phyloP scores from a whole-genome alignment of 805 yeast genomes.

The Pichia paraexigua region DNA sequence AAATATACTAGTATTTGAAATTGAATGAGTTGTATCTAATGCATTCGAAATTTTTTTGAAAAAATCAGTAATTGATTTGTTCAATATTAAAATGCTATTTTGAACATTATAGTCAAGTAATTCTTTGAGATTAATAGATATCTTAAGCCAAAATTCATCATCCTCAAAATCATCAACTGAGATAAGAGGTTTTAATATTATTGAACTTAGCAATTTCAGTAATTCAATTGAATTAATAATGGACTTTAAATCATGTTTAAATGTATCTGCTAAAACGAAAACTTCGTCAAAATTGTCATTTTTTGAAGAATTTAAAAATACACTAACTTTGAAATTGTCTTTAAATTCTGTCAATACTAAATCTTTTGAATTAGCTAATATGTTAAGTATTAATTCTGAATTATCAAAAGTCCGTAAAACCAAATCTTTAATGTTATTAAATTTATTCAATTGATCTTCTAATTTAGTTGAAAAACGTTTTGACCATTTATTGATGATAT shows the following conservation, averaged over 20 bases:
- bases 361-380: constrained; percentile 12
- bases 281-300: constrained; percentile 7
- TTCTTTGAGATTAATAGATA: constrained; percentile 9
- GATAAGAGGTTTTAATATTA: constrained; percentile 24
- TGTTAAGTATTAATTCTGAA: constrained; percentile 5
- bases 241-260: constrained; percentile 14
- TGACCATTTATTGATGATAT: constrained; percentile 17
- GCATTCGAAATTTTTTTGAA: constrained; percentile 10
- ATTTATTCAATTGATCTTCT: constrained; percentile 12
- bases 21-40: not conserved
- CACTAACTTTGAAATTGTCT: constrained; percentile 19
- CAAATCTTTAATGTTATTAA: constrained; percentile 14
- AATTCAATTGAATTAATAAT: constrained; percentile 17
- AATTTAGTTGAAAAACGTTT: constrained; percentile 10
- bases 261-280: constrained; percentile 5
- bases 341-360: constrained; percentile 16
- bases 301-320: constrained; percentile 10
- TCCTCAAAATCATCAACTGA: constrained; percentile 31
- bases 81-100: constrained; percentile 11
- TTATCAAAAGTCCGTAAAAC: constrained; percentile 14
- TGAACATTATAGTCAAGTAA: constrained; percentile 15
- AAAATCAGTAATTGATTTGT: constrained; percentile 14
- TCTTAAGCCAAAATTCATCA: constrained; percentile 24
- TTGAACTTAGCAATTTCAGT: constrained; percentile 14
- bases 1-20: constrained; percentile 15